A percentile compares a stretch with the other conserved stretches of the same genome.
Evolutionary conservation across 2,329 filamentous ascomycete genomes (phyloP).

Genomic region (Seiridium cupressi): DNA sequence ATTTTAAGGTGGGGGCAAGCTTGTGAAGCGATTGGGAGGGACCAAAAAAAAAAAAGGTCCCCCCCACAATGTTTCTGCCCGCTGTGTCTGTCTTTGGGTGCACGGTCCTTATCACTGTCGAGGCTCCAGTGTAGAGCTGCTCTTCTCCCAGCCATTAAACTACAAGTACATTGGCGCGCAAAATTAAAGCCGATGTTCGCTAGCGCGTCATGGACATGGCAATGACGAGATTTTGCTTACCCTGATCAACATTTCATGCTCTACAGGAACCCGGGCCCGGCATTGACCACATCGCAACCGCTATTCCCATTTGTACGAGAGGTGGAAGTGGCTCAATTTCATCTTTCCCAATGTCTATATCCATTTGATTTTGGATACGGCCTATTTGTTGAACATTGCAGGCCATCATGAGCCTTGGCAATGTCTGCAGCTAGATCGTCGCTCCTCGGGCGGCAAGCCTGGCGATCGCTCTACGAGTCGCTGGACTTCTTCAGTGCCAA

Average conservation of each 20-base stretch:
- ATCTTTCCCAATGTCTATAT: background rate
- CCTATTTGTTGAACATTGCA: constrained; percentile 6
- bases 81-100: too few species aligned
- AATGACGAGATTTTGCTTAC: constrained; percentile 8
- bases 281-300: background rate
- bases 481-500: constrained; percentile 22
- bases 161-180: background rate
- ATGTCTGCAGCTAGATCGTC: constrained; percentile 30
- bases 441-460: constrained; percentile 26
- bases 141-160: background rate
- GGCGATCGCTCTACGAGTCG: constrained; percentile 27
- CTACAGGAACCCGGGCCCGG: background rate
- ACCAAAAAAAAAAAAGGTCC: background rate
- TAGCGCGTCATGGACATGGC: constrained; percentile 5
- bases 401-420: constrained; percentile 24
- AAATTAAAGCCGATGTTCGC: background rate
- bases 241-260: constrained; percentile 1
- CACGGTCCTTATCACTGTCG: too few species aligned
- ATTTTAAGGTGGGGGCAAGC: background rate
- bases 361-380: background rate
- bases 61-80: background rate
- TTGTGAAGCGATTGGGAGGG: constrained; percentile 2
- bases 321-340: too few species aligned
- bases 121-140: background rate
- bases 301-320: too few species aligned